These are phyloP conservation scores for Lepidopterella palustris DNA, from an alignment of 495 filamentous ascomycete genomes.

Conservation along the genomic window DNA sequence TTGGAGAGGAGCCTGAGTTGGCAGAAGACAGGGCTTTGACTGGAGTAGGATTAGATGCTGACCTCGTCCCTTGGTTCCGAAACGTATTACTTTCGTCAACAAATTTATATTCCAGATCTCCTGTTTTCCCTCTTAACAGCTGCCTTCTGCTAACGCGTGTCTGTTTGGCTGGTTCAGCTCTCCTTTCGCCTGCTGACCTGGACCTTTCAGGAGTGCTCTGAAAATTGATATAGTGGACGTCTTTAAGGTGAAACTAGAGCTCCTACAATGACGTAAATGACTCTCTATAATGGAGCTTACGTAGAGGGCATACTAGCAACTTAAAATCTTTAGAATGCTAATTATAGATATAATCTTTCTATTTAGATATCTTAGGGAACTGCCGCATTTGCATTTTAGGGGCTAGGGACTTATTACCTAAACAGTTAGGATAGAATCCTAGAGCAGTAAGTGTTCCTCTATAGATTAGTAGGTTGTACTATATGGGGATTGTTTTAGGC, in stretches of 20 bases:
- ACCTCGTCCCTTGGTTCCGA: background rate
- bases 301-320: conserved; percentile 5
- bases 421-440: conserved; percentile 8
- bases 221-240: conserved; percentile 9
- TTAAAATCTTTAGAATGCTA: conserved; percentile 11
- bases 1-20: background rate
- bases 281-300: conserved; percentile 7
- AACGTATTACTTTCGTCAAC: background rate
- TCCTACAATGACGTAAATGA: conserved; percentile 6
- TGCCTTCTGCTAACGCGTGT: background rate
- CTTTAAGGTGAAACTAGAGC: conserved; percentile 11
- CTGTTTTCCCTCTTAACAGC: background rate
- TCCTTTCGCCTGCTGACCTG: background rate
- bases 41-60: background rate
- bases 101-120: background rate
- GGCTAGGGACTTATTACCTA: conserved; percentile 5
- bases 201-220: conserved; percentile 3
- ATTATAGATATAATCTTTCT: conserved; percentile 8
- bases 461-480: conserved; percentile 5
- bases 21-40: background rate
- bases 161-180: background rate
- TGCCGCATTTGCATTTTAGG: conserved; percentile 2
- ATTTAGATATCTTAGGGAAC: conserved; percentile 5
- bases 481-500: conserved; percentile 3
- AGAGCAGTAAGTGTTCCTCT: conserved; percentile 4